These are phyloP conservation scores for Rhazya stricta DNA, from an alignment of 257 asterid species.

Conservation along the genomic window DNA sequence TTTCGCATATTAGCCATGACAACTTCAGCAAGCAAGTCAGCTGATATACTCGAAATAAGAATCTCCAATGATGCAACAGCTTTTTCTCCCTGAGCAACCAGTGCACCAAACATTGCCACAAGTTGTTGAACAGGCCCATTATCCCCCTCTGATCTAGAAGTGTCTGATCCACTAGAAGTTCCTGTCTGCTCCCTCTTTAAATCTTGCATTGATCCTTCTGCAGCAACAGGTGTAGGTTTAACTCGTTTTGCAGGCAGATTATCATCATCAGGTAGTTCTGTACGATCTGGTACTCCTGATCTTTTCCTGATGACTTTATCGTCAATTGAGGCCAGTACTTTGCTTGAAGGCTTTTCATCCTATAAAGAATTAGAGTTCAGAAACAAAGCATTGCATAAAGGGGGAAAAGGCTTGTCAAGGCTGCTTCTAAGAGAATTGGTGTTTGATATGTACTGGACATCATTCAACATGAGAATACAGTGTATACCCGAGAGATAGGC, in stretches of 20 bases:
- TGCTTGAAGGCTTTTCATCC: constrained; percentile 56
- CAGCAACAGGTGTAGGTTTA: constrained; percentile 34
- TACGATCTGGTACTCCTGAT: constrained; percentile 36
- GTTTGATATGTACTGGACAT: background rate
- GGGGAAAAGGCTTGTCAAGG: constrained; percentile 10
- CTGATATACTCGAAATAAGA: constrained; percentile 92
- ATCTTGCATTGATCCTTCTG: constrained; percentile 46
- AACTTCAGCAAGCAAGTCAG: constrained; percentile 92
- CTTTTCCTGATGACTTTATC: constrained; percentile 58
- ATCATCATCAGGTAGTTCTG: constrained; percentile 48
- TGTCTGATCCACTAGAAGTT: constrained; percentile 33
- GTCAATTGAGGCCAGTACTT: constrained; percentile 30
- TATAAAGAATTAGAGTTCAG: constrained; percentile 30
- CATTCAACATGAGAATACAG: constrained; percentile 23
- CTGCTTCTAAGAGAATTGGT: background rate
- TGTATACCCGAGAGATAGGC: constrained; percentile 33
- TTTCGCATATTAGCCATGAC: constrained; percentile 81
- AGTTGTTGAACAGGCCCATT: constrained; percentile 91
- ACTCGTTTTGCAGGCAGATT: constrained; percentile 62
- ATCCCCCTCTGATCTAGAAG: constrained; percentile 46
- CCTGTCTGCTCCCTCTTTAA: constrained; percentile 35
- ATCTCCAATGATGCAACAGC: constrained; percentile 76
- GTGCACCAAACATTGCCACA: constrained; percentile 86
- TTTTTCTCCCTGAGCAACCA: constrained; percentile 97
- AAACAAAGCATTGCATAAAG: background rate